Base-by-base conservation (phyloP, 441 rosid genomes). In the Populus hybrid region DNA sequence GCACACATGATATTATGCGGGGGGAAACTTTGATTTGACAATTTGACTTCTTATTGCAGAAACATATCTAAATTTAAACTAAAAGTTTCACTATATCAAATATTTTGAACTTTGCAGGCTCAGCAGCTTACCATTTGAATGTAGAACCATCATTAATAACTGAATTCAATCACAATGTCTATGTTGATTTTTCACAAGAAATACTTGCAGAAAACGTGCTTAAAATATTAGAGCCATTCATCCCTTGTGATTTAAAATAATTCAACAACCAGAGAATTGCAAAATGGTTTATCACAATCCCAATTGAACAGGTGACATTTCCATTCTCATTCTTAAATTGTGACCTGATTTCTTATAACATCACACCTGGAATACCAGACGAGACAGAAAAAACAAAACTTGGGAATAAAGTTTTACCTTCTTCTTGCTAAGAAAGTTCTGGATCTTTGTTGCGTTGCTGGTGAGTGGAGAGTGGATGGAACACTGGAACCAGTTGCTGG, bases 261-360 rank as follows among this genome's bases (percentile, higher is more conserved):
- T 79, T 82, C 81, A 83, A 72, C 71, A 86, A 73, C 90, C 90
- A 87, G 46, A 82, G 74, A 69, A 78, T 70, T 23, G 86, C 90
- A 61, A 86, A 84, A 34, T 46, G 79, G 32, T 87, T 87, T 50
- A 84, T 76, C 20, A 36, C 71, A 67, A 86, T 71, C 73, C 80
- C 85, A 72, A 70, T 61, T 21, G 82, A 50, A 42, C 57, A 34
- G 8, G 67, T 8, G 8, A 57, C 69, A 61, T 81, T 76, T 30
- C 42, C 36, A 71, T 82, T 71, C 40, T 72, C 75, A n/a, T 71
- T 69, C 53, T 76, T 77, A 34, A 84, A 77, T 73, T 87, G 28
- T 26, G 28, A 26, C 28, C 28, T 26, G 28, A 26, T 26, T 26
- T 26, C 28, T 26, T 26, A 26, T 26, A 26, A 1, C 28, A 26